phyloP scores from a whole-genome alignment of 169 alveolate species.

The Eimeria falciformis region DNA sequence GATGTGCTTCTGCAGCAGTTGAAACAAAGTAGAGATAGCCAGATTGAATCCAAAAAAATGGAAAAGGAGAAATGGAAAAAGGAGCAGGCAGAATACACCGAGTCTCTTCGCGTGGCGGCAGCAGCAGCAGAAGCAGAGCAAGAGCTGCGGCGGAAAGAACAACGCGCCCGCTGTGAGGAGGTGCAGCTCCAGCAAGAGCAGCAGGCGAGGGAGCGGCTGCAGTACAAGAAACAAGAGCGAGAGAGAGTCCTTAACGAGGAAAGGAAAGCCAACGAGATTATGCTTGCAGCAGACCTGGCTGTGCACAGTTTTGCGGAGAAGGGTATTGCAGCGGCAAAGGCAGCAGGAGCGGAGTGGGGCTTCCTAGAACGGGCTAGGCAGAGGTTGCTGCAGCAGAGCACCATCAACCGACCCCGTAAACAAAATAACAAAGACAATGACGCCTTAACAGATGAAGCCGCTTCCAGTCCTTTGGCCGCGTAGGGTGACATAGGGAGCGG shows the following conservation, averaged over 20 bases:
- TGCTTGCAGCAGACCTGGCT: conserved; percentile 2
- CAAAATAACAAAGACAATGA: not conserved
- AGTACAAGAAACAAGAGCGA: conserved; percentile 26
- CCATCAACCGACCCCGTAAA: not conserved
- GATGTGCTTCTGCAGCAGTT: conserved; percentile 23
- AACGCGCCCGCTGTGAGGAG: conserved; percentile 6
- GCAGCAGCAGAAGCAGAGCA: conserved; percentile 30
- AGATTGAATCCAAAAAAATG: conserved; percentile 30
- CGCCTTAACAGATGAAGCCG: not conserved
- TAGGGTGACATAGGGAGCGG: too few relatives aligned
- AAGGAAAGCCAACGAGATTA: not conserved
- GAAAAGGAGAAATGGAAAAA: not conserved
- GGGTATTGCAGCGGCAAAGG: conserved; percentile 61
- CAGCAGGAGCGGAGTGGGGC: conserved; percentile 68
- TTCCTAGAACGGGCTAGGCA: conserved; percentile 31
- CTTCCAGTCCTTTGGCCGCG: too few relatives aligned
- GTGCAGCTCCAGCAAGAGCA: conserved; percentile 49
- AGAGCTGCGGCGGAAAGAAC: conserved; percentile 42
- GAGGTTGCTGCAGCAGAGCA: conserved; percentile 42
- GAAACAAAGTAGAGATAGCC: conserved; percentile 40
- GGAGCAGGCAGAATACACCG: conserved; percentile 47
- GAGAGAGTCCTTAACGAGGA: conserved; percentile 32
- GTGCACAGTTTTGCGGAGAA: conserved; percentile 58
- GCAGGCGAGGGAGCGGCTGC: conserved; percentile 37
- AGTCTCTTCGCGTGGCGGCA: conserved; percentile 42